A percentile compares a stretch with the other conserved stretches of the same genome.
These are phyloP conservation scores for Fagopyrum tataricum DNA, from an alignment of 148 eudicot species.

Conservation along the genomic window DNA sequence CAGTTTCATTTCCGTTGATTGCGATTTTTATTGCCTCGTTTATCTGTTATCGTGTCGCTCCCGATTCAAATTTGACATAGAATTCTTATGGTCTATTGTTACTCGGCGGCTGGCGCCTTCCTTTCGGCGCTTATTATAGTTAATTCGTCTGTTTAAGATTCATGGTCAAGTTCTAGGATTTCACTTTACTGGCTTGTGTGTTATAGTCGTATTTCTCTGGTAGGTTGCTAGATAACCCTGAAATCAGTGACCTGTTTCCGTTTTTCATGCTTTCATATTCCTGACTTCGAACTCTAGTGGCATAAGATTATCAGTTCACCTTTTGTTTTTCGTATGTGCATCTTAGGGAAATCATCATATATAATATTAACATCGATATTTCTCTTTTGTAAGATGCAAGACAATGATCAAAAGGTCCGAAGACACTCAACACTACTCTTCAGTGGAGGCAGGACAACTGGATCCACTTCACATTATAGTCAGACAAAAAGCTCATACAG, in stretches of 20 bases:
- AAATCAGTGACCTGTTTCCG: neutral
- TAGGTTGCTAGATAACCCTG: neutral
- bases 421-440: constrained; percentile 37
- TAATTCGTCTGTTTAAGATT: neutral
- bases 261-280: neutral
- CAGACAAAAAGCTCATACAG: constrained; percentile 25
- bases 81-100: neutral
- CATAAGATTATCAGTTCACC: neutral
- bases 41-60: neutral
- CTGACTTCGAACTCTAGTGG: neutral
- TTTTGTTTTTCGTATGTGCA: neutral
- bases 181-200: neutral
- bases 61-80: neutral
- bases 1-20: constrained; percentile 3
- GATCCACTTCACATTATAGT: constrained; percentile 20
- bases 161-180: neutral
- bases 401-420: constrained; percentile 27
- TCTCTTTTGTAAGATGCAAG: constrained; percentile 22
- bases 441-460: constrained; percentile 22
- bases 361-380: neutral
- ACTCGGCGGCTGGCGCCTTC: neutral
- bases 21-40: neutral
- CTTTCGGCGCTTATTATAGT: neutral
- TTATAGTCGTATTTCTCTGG: neutral
- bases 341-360: neutral